Percentiles rank a stretch among this genome's conserved stretches.
Conservation (phyloP, 2,329 filamentous ascomycete species). For the Aspergillus viridinutans region DNA sequence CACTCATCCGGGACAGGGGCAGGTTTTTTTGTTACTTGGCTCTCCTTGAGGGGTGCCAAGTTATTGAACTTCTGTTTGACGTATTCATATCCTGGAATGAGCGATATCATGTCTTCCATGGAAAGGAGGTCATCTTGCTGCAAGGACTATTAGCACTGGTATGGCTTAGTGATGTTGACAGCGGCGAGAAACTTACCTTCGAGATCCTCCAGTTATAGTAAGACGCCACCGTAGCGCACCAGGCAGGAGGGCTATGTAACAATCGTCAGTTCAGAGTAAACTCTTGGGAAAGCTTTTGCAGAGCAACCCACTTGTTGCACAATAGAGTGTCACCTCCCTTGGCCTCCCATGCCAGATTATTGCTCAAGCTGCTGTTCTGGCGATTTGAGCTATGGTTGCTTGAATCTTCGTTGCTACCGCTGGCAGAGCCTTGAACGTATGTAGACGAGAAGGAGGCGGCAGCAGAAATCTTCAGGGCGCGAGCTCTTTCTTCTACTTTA, state of each 20-base stretch:
- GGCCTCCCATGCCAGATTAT: constrained; percentile 4
- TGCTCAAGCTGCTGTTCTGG: not conserved
- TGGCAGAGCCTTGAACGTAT: constrained; percentile 5
- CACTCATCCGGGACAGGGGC: no score
- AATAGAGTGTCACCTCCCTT: constrained; percentile 8
- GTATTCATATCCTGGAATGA: not conserved
- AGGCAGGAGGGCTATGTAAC: constrained; percentile 3
- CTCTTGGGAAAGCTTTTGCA: not conserved
- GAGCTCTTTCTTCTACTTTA: not conserved
- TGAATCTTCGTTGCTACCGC: not conserved
- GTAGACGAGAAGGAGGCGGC: constrained; percentile 2
- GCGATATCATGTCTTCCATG: constrained; percentile 3
- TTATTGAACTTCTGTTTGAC: not conserved
- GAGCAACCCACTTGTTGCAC: constrained; percentile 8
- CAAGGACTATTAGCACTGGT: not conserved
- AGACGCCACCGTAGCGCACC: constrained; percentile 4
- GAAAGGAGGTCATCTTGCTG: constrained; percentile 5
- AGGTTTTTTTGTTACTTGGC: no score
- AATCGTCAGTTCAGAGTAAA: not conserved
- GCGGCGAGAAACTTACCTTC: not conserved
- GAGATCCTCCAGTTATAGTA: constrained; percentile 6
- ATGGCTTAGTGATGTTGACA: no score
- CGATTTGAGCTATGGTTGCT: not conserved
- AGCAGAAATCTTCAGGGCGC: constrained; percentile 1
- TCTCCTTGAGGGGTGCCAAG: no score